Percentiles rank a stretch among this genome's conserved stretches.
Evolutionary conservation across 1,139 yeast species (phyloP).

Genomic region (Debaryomycetaceae sp.): DNA sequence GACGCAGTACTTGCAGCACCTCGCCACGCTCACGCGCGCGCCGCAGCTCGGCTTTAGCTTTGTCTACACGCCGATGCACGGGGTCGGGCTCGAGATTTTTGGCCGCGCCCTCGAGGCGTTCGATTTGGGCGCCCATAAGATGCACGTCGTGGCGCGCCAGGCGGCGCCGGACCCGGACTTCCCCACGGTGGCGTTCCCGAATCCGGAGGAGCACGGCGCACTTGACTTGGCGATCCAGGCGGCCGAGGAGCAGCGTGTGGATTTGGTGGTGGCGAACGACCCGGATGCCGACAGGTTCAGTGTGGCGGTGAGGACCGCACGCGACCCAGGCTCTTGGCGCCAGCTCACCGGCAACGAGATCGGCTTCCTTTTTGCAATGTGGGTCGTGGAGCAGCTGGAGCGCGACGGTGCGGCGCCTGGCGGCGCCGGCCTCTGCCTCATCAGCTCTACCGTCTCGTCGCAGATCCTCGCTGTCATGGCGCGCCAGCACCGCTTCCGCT

Average conservation of each 20-base stretch:
- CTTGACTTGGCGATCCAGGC: conserved; percentile 60
- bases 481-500: conserved; percentile 52
- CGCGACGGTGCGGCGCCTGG: conserved; percentile 14
- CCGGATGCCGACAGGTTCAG: conserved; percentile 97
- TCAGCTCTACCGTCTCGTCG: conserved; percentile 90
- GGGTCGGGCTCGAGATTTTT: conserved; percentile 69
- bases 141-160: conserved; percentile 50
- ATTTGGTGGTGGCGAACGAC: conserved; percentile 79
- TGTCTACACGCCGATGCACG: conserved; percentile 94
- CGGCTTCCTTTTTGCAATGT: conserved; percentile 78
- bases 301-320: conserved; percentile 52
- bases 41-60: conserved; percentile 34
- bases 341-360: conserved; percentile 91
- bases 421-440: conserved; percentile 47
- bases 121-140: conserved; percentile 14
- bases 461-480: conserved; percentile 78
- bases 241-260: conserved; percentile 44
- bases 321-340: conserved; percentile 50
- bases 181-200: conserved; percentile 84
- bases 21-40: conserved; percentile 23
- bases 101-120: conserved; percentile 20
- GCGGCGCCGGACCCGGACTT: conserved; percentile 76
- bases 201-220: conserved; percentile 95
- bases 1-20: conserved; percentile 28
- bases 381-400: conserved; percentile 39